These are phyloP conservation scores for Astrothelium subdiscretum DNA, from an alignment of 495 filamentous ascomycete species.

Conservation along the genomic window DNA sequence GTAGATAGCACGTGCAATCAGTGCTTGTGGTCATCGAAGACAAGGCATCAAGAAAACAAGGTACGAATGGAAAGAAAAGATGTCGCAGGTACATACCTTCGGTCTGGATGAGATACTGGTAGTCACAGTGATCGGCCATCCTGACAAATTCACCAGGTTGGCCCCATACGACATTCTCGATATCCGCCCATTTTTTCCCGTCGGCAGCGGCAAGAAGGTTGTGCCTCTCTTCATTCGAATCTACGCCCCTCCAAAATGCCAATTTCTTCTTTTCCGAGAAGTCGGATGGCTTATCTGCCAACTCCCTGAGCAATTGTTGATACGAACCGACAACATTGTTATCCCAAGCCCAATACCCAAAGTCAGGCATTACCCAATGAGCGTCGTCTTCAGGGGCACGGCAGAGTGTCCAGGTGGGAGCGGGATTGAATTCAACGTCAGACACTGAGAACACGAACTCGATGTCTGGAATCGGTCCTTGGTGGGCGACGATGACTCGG, in stretches of 20 bases:
- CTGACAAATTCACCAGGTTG: neutral
- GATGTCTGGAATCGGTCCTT: conserved; percentile 14
- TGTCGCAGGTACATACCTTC: neutral
- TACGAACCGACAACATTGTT: conserved; percentile 9
- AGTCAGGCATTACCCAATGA: conserved; percentile 27
- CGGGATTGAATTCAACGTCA: conserved; percentile 8
- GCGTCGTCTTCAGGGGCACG: conserved; percentile 9
- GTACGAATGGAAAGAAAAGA: neutral
- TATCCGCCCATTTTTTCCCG: neutral
- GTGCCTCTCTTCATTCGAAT: neutral
- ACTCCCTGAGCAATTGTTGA: conserved; percentile 1
- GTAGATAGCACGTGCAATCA: conserved; percentile 3
- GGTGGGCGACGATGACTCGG: conserved; percentile 13
- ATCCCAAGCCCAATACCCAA: conserved; percentile 18
- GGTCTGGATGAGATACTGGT: neutral
- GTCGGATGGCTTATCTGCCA: conserved; percentile 5
- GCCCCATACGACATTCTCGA: neutral
- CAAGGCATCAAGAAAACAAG: too few species aligned
- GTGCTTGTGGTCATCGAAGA: neutral
- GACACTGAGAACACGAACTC: conserved; percentile 20
- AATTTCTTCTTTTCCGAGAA: conserved; percentile 16
- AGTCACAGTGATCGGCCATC: neutral
- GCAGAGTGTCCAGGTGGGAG: neutral
- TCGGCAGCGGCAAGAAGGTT: neutral
- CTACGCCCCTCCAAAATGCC: conserved; percentile 19